Base-by-base conservation (phyloP, 495 filamentous ascomycete species). In the Aspergillus affinis region DNA sequence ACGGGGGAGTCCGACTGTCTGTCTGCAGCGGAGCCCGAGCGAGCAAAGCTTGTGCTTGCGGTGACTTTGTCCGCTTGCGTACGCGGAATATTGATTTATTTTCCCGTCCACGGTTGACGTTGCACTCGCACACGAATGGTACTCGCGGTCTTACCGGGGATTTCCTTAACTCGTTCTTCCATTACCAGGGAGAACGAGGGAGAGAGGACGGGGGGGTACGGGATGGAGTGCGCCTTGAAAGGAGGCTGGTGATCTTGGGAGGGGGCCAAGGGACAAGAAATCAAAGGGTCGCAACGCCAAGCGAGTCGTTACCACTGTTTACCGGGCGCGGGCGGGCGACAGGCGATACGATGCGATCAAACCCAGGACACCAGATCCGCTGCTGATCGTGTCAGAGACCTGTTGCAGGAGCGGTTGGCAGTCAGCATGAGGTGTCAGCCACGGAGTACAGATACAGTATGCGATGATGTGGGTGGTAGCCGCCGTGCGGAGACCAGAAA, bases 341-440 rank as follows among this genome's bases (percentile, higher is more conserved):
- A 12, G 36, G 36, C 9, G 36, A 41, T 41, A 41, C 36, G 36
- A 41, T 41, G 12, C 36, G 36, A 41, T 41, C 36, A 41, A 41
- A 41, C 12, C 36, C 15, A 41, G 23, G 26, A 26, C 9, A n/a
- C 48, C 18, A 9, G 50, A 27, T 27, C 21, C 41, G 23, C 57
- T 53, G 64, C 51, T 57, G 64, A 66, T 66, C 64, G 19, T 66
- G 60, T 66, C 49, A 61, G 64, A 58, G 53, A 54, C 49, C 30
- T 55, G 60, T 61, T 55, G 51, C 63, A 65, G 26, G 47, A 19
- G 23, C 26, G 10, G 26, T 1, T 48, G 45, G 10, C 36, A 15
- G 36, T 41, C 36, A 41, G 36, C 13, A 15, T 41, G 36, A 10
- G 36, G 3, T 41, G 36, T 41, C 36, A 41, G 36, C 36, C 12